Evolutionary conservation across 345 rosid species (phyloP).

Genomic region (Conringia planisiliqua): DNA sequence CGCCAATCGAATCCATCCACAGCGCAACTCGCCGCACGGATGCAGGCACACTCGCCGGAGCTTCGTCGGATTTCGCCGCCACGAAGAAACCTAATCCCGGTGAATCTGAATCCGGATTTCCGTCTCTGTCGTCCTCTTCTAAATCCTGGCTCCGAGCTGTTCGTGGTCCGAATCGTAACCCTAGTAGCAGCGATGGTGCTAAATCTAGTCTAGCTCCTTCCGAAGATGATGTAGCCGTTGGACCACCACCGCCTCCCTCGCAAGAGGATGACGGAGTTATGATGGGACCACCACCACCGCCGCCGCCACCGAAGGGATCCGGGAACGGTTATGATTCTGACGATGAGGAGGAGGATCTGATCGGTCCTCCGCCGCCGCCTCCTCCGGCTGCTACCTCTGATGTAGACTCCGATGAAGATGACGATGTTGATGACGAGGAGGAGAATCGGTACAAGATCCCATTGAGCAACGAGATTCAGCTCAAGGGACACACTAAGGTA

Average conservation of each 20-base stretch:
- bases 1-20: conserved; percentile 66
- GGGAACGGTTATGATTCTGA: conserved; percentile 28
- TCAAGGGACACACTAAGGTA: conserved; percentile 89
- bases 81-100: background rate
- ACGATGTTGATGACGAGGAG: conserved; percentile 43
- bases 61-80: conserved; percentile 17
- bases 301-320: conserved; percentile 35
- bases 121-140: conserved; percentile 61
- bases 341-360: conserved; percentile 43
- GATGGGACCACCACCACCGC: conserved; percentile 74
- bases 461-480: conserved; percentile 79
- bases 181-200: conserved; percentile 18
- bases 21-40: conserved; percentile 67
- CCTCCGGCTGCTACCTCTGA: conserved; percentile 17
- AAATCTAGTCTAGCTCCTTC: conserved; percentile 11
- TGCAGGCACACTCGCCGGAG: conserved; percentile 29
- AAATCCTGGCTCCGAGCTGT: conserved; percentile 47
- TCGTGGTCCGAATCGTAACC: conserved; percentile 38
- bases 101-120: conserved; percentile 30
- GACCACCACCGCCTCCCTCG: conserved; percentile 37
- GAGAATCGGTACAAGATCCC: conserved; percentile 67
- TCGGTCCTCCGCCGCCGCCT: conserved; percentile 67
- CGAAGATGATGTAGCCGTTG: conserved; percentile 20
- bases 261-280: conserved; percentile 27
- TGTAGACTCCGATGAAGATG: conserved; percentile 52